A percentile compares a stretch with the other conserved stretches of the same genome.
These are phyloP conservation scores for Clavispora asparagi DNA, from an alignment of 805 yeast genomes.

Conservation along the genomic window DNA sequence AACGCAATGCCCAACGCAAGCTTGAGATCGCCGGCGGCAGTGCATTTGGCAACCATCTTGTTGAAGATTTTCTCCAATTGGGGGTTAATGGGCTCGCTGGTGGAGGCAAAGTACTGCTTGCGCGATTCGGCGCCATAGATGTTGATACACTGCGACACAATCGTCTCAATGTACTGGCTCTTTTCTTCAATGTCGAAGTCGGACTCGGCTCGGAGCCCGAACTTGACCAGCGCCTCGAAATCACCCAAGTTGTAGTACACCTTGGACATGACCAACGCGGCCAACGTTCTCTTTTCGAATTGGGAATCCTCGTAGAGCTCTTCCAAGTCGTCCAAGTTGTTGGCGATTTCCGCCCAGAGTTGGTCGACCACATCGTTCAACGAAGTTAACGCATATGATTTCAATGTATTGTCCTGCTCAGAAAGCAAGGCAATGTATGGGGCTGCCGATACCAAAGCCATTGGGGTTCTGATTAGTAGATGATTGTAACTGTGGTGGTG, in stretches of 20 bases:
- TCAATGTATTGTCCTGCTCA: conserved; percentile 74
- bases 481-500: neutral
- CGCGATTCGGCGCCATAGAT: conserved; percentile 68
- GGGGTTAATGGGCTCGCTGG: conserved; percentile 42
- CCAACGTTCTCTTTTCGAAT: conserved; percentile 73
- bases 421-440: conserved; percentile 85
- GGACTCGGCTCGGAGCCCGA: conserved; percentile 78
- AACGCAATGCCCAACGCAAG: conserved; percentile 87
- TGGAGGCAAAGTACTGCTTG: conserved; percentile 23
- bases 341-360: conserved; percentile 96
- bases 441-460: conserved; percentile 79
- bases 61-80: conserved; percentile 71
- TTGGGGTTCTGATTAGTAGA: conserved; percentile 9
- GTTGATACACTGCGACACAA: conserved; percentile 88
- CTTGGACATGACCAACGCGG: conserved; percentile 90
- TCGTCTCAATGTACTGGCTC: conserved; percentile 88
- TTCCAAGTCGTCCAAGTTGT: conserved; percentile 81
- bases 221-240: conserved; percentile 83
- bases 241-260: conserved; percentile 90
- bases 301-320: conserved; percentile 80
- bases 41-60: conserved; percentile 79
- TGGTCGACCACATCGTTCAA: conserved; percentile 81
- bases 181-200: conserved; percentile 70
- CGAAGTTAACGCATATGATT: conserved; percentile 78
- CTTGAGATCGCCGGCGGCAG: conserved; percentile 61